Evolutionary conservation across 208 protist species (phyloP), one percentile per base, ranked within the genome.

Genomic region (Crithidia bombi): DNA sequence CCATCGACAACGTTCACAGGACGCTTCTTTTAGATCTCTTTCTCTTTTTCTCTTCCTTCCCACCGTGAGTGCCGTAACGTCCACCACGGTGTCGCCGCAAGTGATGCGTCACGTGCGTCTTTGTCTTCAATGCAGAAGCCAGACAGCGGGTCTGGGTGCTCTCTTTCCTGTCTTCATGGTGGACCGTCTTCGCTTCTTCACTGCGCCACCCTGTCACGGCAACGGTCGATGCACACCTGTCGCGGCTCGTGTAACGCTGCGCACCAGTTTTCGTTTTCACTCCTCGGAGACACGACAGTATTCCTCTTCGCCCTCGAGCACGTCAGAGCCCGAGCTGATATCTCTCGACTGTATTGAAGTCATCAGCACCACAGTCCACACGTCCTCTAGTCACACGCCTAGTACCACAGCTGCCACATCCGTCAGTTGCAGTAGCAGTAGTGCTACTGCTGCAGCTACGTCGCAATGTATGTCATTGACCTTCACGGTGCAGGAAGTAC

Each of bases 321-420:
- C 65, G 28, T 58, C 78, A 46, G 55, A 81, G 35, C 82, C 86
- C 12, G 86, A 88, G 58, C 64, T 91, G 55, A 81, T 88, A 38
- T 77, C 79, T 21, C 71, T 90, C 33, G 85, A 90, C 56, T 65
- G 63, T 23, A 77, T 81, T 23, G 73, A 79, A 26, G 61, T 69
- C 30, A 54, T 32, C 44, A 68, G 21, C 26, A 66, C 50, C 47
- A 69, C 58, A 0, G 43, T 65, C 44, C 32, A 65, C 3, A 41
- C 58, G 10, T 15, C 28, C 57, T 33, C 39, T 4, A 21, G 7
- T 14, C 12, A 12, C 19, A 49, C 36, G 23, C 38, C 15, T 17
- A 44, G 33, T 4, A 44, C 52, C 33, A 38, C 52, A 3, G 38
- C 51, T 38, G 5, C 54, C 30, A 36, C 9, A 19, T 3, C 10